Conservation (phyloP, 2,329 filamentous ascomycete genomes). For the Ophiostoma australiae region DNA sequence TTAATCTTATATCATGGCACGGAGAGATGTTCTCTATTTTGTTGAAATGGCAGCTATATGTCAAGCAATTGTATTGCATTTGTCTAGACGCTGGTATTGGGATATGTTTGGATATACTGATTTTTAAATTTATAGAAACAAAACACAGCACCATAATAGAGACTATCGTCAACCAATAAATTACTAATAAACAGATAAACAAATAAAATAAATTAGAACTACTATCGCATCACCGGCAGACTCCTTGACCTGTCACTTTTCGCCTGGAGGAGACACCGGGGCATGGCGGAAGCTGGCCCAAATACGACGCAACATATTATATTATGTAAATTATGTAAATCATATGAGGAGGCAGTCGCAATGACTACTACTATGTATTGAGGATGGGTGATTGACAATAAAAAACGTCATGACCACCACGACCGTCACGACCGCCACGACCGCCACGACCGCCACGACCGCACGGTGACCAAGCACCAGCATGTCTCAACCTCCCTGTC, state of each 20-base stretch:
- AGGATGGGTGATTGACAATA: not conserved
- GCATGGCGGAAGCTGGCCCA: constrained; percentile 4
- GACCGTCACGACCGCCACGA: too few relatives aligned
- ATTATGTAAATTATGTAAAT: not conserved
- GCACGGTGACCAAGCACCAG: too few relatives aligned
- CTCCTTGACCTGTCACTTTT: not conserved
- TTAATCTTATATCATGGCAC: not conserved
- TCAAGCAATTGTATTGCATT: too few relatives aligned
- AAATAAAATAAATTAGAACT: not conserved
- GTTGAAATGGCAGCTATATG: too few relatives aligned
- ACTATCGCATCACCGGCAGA: not conserved
- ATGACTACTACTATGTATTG: not conserved
- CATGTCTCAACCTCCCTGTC: constrained; percentile 2
- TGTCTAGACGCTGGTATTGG: too few relatives aligned
- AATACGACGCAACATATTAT: not conserved
- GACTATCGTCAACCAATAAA: not conserved
- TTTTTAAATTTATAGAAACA: not conserved
- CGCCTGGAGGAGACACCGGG: not conserved
- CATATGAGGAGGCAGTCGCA: too few relatives aligned
- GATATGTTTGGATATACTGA: not conserved
- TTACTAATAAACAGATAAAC: not conserved
- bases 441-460: too few relatives aligned
- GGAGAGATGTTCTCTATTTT: too few relatives aligned
- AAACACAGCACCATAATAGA: not conserved
- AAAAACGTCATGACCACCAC: not conserved